These are phyloP conservation scores for Xylariaceae sp. DNA, from an alignment of 2,329 filamentous ascomycete genomes.

Conservation along the genomic window DNA sequence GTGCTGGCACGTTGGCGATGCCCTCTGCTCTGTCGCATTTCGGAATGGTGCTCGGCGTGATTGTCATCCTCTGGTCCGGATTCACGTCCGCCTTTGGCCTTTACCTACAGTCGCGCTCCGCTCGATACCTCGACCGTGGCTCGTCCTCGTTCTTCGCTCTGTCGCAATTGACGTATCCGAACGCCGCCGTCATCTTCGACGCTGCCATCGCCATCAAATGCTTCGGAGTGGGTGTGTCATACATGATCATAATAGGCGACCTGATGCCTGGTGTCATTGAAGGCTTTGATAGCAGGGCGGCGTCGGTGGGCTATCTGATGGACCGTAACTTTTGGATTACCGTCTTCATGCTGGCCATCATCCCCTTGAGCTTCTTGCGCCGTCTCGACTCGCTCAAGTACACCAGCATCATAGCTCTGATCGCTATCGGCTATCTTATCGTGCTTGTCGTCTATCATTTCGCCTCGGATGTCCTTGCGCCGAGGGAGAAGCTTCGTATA, in stretches of 20 bases:
- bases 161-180: conserved; percentile 93
- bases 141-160: conserved; percentile 92
- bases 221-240: conserved; percentile 94
- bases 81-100: conserved; percentile 85
- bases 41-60: conserved; percentile 77
- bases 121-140: conserved; percentile 86
- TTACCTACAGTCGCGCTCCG: conserved; percentile 90
- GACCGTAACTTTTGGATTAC: conserved; percentile 98
- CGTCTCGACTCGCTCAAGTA: conserved; percentile 95
- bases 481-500: conserved; percentile 68
- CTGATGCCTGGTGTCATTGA: conserved; percentile 91
- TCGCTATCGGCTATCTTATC: conserved; percentile 92
- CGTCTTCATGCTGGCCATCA: conserved; percentile 93
- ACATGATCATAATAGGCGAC: conserved; percentile 97
- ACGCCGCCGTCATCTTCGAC: conserved; percentile 92
- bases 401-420: conserved; percentile 83
- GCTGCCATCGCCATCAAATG: conserved; percentile 95
- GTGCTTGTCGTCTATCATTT: conserved; percentile 93
- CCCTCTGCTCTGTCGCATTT: conserved; percentile 94
- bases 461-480: conserved; percentile 67
- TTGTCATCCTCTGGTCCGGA: conserved; percentile 89
- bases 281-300: conserved; percentile 65
- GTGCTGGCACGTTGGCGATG: conserved; percentile 90
- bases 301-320: conserved; percentile 66
- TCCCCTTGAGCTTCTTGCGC: conserved; percentile 86